phyloP scores from a whole-genome alignment of 257 asterid genomes.

The Ajuga chamaepitys region DNA sequence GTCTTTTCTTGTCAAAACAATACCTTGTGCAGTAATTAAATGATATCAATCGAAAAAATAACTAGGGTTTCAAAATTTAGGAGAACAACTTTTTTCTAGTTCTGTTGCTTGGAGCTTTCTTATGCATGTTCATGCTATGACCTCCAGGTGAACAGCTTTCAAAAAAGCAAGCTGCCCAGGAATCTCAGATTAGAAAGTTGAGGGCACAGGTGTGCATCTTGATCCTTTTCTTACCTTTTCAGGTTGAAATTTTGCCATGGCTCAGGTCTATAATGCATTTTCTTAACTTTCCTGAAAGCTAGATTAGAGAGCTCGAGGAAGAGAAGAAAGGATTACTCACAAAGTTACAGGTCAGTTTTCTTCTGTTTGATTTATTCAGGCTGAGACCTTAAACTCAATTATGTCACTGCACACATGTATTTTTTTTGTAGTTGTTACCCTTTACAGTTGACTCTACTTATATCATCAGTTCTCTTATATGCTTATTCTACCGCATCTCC shows the following conservation, averaged over 20 bases:
- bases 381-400: neutral
- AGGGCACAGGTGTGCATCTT: slow-evolving; percentile 81
- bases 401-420: neutral
- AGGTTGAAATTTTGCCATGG: slow-evolving; percentile 4
- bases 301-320: slow-evolving; percentile 98
- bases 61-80: neutral
- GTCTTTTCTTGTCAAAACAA: slow-evolving; percentile 4
- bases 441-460: neutral
- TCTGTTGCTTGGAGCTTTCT: neutral
- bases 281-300: slow-evolving; percentile 49
- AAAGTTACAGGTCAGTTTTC: slow-evolving; percentile 65
- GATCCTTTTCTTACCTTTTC: slow-evolving; percentile 14
- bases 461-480: neutral
- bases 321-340: slow-evolving; percentile 87
- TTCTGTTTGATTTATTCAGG: neutral
- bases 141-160: slow-evolving; percentile 93
- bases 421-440: neutral
- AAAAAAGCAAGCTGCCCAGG: slow-evolving; percentile 98
- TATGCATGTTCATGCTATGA: slow-evolving; percentile 15
- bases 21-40: neutral
- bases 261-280: slow-evolving; percentile 9
- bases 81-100: neutral
- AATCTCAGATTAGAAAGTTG: slow-evolving; percentile 81
- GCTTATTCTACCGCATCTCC: neutral
- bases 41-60: neutral